These are phyloP conservation scores for Fusarium sp. DNA, from an alignment of 2,329 filamentous ascomycete species.

Conservation along the genomic window DNA sequence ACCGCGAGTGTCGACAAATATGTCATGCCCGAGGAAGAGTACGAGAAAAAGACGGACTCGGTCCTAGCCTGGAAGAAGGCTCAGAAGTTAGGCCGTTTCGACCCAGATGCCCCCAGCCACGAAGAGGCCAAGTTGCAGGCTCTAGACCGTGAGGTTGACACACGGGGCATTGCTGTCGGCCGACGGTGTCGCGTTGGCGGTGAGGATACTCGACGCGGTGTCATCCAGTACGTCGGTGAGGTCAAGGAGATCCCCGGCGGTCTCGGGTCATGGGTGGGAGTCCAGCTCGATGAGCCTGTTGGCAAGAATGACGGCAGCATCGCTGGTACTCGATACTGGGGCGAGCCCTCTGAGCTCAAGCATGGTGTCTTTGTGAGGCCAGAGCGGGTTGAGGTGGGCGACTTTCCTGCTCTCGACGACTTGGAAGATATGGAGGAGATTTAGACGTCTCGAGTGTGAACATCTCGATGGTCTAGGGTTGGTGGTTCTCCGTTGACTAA, in stretches of 20 bases:
- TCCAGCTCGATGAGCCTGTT: slow-evolving; percentile 80
- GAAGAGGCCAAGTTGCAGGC: slow-evolving; percentile 77
- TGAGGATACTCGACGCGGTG: slow-evolving; percentile 75
- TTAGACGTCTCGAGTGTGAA: slow-evolving; percentile 43
- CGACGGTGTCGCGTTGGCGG: slow-evolving; percentile 72
- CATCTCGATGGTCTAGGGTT: background rate
- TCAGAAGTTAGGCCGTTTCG: slow-evolving; percentile 96
- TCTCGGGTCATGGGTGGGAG: slow-evolving; percentile 74
- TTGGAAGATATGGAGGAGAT: slow-evolving; percentile 83
- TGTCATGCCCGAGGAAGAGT: slow-evolving; percentile 84
- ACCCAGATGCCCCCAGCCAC: slow-evolving; percentile 80
- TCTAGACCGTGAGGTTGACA: slow-evolving; percentile 73
- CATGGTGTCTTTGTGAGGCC: slow-evolving; percentile 82
- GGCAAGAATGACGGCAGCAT: slow-evolving; percentile 86
- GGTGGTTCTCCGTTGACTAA: background rate
- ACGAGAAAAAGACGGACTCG: slow-evolving; percentile 85
- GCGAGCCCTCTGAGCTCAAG: slow-evolving; percentile 69
- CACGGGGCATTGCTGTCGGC: slow-evolving; percentile 72
- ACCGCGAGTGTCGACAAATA: slow-evolving; percentile 87
- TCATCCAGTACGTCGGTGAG: slow-evolving; percentile 75
- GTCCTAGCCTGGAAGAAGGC: slow-evolving; percentile 95
- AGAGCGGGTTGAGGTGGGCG: slow-evolving; percentile 79
- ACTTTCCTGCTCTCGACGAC: slow-evolving; percentile 76
- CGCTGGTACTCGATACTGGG: slow-evolving; percentile 74
- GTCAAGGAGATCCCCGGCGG: slow-evolving; percentile 77